phyloP scores from a whole-genome alignment of 2,329 filamentous ascomycete species.

The Thelonectria rubi region DNA sequence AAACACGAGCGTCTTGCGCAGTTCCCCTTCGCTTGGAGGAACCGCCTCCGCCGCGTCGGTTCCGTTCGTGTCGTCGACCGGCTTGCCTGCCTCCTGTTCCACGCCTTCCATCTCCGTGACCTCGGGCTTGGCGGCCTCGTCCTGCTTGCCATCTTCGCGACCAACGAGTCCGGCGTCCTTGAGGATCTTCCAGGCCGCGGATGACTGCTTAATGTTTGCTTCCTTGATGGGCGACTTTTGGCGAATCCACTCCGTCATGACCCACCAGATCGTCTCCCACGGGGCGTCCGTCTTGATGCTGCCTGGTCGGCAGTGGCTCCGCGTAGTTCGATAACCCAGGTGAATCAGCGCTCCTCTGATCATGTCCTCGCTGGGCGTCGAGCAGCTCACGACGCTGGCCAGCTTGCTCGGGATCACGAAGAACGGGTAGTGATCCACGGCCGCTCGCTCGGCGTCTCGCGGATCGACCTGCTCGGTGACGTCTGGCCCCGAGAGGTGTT shows the following conservation, averaged over 20 bases:
- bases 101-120: constrained; percentile 53
- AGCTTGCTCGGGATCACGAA: constrained; percentile 82
- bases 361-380: constrained; percentile 80
- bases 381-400: constrained; percentile 79
- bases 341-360: constrained; percentile 83
- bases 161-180: constrained; percentile 48
- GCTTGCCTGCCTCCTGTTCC: constrained; percentile 33
- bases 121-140: constrained; percentile 26
- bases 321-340: constrained; percentile 82
- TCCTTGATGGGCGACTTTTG: constrained; percentile 83
- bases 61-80: constrained; percentile 30
- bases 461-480: constrained; percentile 49
- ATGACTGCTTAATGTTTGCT: constrained; percentile 73
- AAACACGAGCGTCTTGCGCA: constrained; percentile 73
- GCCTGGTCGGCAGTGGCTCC: constrained; percentile 88
- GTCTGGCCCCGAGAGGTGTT: constrained; percentile 58
- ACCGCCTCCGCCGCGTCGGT: constrained; percentile 34
- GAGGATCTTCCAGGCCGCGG: constrained; percentile 76
- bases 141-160: constrained; percentile 44
- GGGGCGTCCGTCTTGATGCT: constrained; percentile 95
- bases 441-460: constrained; percentile 64
- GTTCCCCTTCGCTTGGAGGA: constrained; percentile 45
- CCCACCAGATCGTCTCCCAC: constrained; percentile 88
- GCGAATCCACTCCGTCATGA: constrained; percentile 90
- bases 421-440: constrained; percentile 81